Evolutionary conservation across 2,329 filamentous ascomycete genomes (phyloP), one percentile per base, ranked within the genome.

Genomic region (Ilyonectria mors-panacis): DNA sequence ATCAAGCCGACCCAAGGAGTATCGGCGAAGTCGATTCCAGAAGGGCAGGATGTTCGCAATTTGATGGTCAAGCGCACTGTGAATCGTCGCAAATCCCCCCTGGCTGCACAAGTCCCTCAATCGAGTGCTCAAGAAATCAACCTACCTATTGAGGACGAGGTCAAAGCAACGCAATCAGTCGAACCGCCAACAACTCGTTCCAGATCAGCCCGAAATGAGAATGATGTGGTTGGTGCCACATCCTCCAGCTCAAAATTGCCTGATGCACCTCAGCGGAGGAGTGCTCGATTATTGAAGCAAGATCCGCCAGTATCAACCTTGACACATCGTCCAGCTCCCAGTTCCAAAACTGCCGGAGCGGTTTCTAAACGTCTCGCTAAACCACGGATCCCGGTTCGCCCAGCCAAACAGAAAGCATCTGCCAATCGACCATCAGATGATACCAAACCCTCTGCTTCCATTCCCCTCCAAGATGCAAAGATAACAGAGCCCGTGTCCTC

Each of bases 221-320:
- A 33, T 33, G 30, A 33, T 6, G 6, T 33, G 30, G 30, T 12
- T 12, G 30, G 6, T 33, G 30, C 6, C 30, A 33, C 8, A 33
- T 12, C 12, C 1, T 33, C 30, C 30, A 33, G 30, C 30, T 33
- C 30, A 19, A n/a, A n/a, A 21, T 19, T 44, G 6, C 17, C 17
- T 12, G 30, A 55, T 30, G 62, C 53, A 17, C 62, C 67, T 10
- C 69, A 66, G 47, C 64, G 69, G 35, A 69, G 69, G 63, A 71
- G 69, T 37, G 67, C 69, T 42, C 69, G 69, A 37, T 48, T 66
- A 17, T 44, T 66, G 39, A 63, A 67, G 26, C 65, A 63, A 59
- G 60, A 35, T 19, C 51, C 42, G 39, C 48, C 55, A 26, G 37
- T 55, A 23, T 28, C 61, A n/a, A 39, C 48, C 42, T 45, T 51